Evolutionary conservation across 495 filamentous ascomycete genomes (phyloP).

Genomic region (Aspergillus cristatus): DNA sequence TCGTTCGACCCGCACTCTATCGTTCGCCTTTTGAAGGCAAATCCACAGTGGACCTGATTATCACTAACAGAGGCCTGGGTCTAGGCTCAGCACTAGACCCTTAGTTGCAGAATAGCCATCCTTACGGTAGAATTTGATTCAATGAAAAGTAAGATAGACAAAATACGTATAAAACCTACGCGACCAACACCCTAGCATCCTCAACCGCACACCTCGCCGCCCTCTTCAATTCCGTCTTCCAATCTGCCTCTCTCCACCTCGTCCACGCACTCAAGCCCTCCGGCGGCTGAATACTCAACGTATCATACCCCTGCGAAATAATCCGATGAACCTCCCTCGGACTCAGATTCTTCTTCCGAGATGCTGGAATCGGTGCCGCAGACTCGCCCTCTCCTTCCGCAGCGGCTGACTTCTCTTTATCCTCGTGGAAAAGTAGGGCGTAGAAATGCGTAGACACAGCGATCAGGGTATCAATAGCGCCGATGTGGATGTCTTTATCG

Average conservation of each 20-base stretch:
- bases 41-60: too few relatives aligned
- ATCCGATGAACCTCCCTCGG: slow-evolving; percentile 79
- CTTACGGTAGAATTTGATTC: too few relatives aligned
- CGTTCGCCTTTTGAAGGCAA: too few relatives aligned
- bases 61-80: too few relatives aligned
- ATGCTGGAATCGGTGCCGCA: slow-evolving; percentile 22
- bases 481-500: slow-evolving; percentile 21
- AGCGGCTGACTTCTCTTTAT: slow-evolving; percentile 28
- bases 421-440: slow-evolving; percentile 60
- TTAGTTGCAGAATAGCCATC: too few relatives aligned
- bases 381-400: slow-evolving; percentile 19
- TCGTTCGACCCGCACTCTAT: too few relatives aligned
- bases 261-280: slow-evolving; percentile 78
- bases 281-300: slow-evolving; percentile 73
- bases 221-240: slow-evolving; percentile 67
- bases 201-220: slow-evolving; percentile 65
- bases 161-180: slow-evolving; percentile 10
- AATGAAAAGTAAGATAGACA: not conserved
- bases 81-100: too few relatives aligned
- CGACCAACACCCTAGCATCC: slow-evolving; percentile 35
- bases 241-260: slow-evolving; percentile 57
- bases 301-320: slow-evolving; percentile 94
- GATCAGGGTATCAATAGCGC: slow-evolving; percentile 73
- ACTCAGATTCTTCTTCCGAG: slow-evolving; percentile 54
- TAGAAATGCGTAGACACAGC: slow-evolving; percentile 83